Conservation (phyloP, 768 basidiomycete genomes). For the Leccinum subgranulosum region DNA sequence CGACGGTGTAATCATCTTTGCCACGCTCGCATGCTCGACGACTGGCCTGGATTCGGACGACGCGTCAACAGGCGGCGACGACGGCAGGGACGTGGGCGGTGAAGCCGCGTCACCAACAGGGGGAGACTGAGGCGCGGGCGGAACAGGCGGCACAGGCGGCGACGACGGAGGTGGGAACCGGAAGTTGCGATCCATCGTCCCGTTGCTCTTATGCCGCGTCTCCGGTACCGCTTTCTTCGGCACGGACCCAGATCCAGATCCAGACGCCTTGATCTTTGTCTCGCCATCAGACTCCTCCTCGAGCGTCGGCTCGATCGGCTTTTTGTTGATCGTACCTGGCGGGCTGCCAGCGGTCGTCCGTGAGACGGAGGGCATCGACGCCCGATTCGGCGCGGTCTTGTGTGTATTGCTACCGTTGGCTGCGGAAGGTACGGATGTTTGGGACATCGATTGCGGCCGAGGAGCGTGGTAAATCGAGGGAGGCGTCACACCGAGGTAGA, state of each 20-base stretch:
- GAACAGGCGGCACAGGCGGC: slow-evolving; percentile 4
- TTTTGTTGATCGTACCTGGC: slow-evolving; percentile 1
- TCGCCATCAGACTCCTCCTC: slow-evolving; percentile 28
- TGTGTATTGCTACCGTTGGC: slow-evolving; percentile 23
- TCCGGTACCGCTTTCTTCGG: slow-evolving; percentile 17
- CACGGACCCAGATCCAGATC: slow-evolving; percentile 9
- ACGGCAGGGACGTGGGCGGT: slow-evolving; percentile 25
- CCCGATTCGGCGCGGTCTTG: slow-evolving; percentile 46
- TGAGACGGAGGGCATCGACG: slow-evolving; percentile 65
- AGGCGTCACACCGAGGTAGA: slow-evolving; percentile 71
- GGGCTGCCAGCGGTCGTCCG: slow-evolving; percentile 38
- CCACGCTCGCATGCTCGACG: slow-evolving; percentile 8
- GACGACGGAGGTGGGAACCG: slow-evolving; percentile 51
- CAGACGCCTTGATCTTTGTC: slow-evolving; percentile 26
- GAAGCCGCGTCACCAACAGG: slow-evolving; percentile 15
- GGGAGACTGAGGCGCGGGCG: background rate
- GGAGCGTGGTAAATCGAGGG: slow-evolving; percentile 36
- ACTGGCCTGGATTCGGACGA: slow-evolving; percentile 23
- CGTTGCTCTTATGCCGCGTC: slow-evolving; percentile 46
- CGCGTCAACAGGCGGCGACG: slow-evolving; percentile 9
- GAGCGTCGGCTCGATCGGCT: slow-evolving; percentile 8
- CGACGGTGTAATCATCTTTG: slow-evolving; percentile 46
- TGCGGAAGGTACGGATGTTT: slow-evolving; percentile 51
- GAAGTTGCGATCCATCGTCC: slow-evolving; percentile 78
- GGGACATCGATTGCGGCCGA: slow-evolving; percentile 77